A percentile compares a stretch with the other conserved stretches of the same genome.
phyloP scores from a whole-genome alignment of 345 rosid genomes.

The Alliaria petiolata region DNA sequence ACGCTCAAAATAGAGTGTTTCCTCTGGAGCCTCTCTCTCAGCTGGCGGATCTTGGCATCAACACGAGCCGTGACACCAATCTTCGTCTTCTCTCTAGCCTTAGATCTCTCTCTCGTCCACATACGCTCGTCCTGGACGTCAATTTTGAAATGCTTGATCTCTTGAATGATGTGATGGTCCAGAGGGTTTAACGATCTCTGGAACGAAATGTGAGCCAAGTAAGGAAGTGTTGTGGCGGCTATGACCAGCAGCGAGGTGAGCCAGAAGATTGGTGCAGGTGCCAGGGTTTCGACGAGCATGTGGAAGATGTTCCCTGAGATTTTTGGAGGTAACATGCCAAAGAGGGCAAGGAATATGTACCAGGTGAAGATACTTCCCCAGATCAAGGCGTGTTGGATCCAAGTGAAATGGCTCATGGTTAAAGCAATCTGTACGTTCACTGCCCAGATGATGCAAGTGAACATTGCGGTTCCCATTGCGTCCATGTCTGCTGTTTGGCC shows the following conservation, averaged over 20 bases:
- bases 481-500: conserved; percentile 51
- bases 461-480: conserved; percentile 49
- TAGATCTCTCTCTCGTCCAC: conserved; percentile 58
- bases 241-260: conserved; percentile 39
- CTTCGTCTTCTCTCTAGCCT: conserved; percentile 43
- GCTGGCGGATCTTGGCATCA: conserved; percentile 42
- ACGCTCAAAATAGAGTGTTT: conserved; percentile 28
- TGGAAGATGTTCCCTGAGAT: conserved; percentile 39
- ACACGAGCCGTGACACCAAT: conserved; percentile 71
- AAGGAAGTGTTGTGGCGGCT: conserved; percentile 47
- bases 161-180: conserved; percentile 75
- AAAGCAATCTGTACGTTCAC: conserved; percentile 74
- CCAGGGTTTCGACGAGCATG: conserved; percentile 46
- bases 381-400: conserved; percentile 67
- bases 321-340: conserved; percentile 45
- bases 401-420: conserved; percentile 66
- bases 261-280: conserved; percentile 60
- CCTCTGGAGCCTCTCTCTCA: conserved; percentile 27
- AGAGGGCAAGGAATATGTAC: conserved; percentile 61
- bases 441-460: conserved; percentile 59
- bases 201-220: conserved; percentile 40
- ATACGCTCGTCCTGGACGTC: conserved; percentile 46
- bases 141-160: conserved; percentile 52
- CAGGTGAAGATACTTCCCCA: conserved; percentile 69
- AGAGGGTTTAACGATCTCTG: conserved; percentile 50